Evolutionary conservation across 306 rosid genomes (phyloP), one percentile per base, ranked within the genome.

Genomic region (Coriaria nepalensis): DNA sequence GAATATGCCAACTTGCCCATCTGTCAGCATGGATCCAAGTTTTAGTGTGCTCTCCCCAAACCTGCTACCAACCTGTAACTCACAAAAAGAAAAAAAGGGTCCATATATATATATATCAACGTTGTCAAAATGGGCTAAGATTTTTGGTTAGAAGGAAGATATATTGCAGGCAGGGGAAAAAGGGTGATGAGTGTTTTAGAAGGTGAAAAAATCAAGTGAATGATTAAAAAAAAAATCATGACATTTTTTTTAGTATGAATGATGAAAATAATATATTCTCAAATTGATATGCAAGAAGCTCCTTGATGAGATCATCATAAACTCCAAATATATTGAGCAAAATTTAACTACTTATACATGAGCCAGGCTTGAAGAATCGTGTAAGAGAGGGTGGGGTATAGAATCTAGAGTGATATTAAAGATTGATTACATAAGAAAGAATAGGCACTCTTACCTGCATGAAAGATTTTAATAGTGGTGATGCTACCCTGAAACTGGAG

Each of bases 31-130:
- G 53, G 95, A 81, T 62, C 97, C 97, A 65, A 88, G 65, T 71
- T 84, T 88, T 59, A 90, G 68, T 12, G 96, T 88, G 80, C 98
- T 79, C 90, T 86, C 95, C 45, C 97, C 95, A 58, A 88, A 88
- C 68, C 82, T 77, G 70, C 90, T 88, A 57, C 97, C 94, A 66
- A 77, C 98, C 95, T 90, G 70, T 55, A 45, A 66, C 6, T 52
- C 40, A 32, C 15, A 55, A 8, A 33, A 9, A 59, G 53, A 38
- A 33, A 9, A 59, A 50, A 38, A 50, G 6, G 14, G 9, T n/a
- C n/a, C n/a, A n/a, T n/a, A n/a, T 53, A 20, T 20, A 20, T 20
- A 20, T 20, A 20, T 61, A 33, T 45, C 57, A 47, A 70, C 41
- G 40, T 52, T n/a, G 46, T 52, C 32, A 42, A 42, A 10, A 7